A percentile compares a stretch with the other conserved stretches of the same genome.
phyloP scores from a whole-genome alignment of 306 rosid genomes.

The Cucurbita ficifolia region DNA sequence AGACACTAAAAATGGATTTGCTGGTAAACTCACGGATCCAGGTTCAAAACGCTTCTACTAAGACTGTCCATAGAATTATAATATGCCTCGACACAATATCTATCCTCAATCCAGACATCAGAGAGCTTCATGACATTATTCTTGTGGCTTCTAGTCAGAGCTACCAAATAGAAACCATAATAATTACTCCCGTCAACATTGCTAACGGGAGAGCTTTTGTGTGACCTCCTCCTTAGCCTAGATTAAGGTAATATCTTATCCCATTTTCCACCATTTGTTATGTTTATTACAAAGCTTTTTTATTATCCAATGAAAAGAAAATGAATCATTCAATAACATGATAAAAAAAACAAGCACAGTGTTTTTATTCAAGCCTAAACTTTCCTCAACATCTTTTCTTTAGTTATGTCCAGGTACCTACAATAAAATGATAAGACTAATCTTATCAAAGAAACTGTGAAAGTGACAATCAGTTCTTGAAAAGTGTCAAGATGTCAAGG shows the following conservation, averaged over 20 bases:
- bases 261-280: not conserved
- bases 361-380: not conserved
- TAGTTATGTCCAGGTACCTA: not conserved
- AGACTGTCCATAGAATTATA: not conserved
- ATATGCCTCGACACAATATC: not conserved
- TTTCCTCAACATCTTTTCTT: not conserved
- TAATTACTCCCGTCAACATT: too few species aligned
- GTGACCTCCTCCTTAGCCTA: too few species aligned
- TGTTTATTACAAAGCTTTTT: not conserved
- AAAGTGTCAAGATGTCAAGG: not conserved
- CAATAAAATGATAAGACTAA: not conserved
- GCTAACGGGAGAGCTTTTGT: too few species aligned
- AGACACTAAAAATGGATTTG: not conserved
- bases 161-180: too few species aligned
- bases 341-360: not conserved
- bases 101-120: too few species aligned
- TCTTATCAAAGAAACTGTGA: not conserved
- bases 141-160: too few species aligned
- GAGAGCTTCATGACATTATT: too few species aligned
- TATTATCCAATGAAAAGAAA: not conserved
- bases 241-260: not conserved
- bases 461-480: not conserved
- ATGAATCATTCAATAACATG: not conserved
- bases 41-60: not conserved
- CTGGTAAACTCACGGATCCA: not conserved